Conservation (phyloP, 768 basidiomycete genomes). For the Boletus insuetus region DNA sequence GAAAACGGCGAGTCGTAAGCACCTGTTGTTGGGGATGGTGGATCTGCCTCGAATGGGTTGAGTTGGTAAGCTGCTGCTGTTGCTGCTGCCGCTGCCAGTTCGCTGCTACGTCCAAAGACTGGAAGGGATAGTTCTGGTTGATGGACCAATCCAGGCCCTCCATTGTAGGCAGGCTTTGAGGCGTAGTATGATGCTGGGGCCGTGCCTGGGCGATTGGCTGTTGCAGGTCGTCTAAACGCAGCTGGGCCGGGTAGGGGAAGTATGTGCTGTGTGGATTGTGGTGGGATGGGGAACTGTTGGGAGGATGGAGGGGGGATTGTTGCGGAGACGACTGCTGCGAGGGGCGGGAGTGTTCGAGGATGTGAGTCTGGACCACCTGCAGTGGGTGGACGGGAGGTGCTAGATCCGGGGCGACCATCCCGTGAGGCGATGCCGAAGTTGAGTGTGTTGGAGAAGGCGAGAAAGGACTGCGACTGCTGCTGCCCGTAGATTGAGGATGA, state of each 20-base stretch:
- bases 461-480: slow-evolving; percentile 67
- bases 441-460: slow-evolving; percentile 51
- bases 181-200: slow-evolving; percentile 66
- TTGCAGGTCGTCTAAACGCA: slow-evolving; percentile 54
- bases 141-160: slow-evolving; percentile 53
- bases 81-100: slow-evolving; percentile 36
- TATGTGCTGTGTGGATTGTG: slow-evolving; percentile 46
- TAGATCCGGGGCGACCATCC: slow-evolving; percentile 46
- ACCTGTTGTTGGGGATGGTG: slow-evolving; percentile 27
- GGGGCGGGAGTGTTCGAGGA: slow-evolving; percentile 63
- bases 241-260: slow-evolving; percentile 57
- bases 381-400: slow-evolving; percentile 52
- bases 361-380: slow-evolving; percentile 43
- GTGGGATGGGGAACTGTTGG: slow-evolving; percentile 38
- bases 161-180: slow-evolving; percentile 44
- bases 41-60: slow-evolving; percentile 31
- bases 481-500: slow-evolving; percentile 38
- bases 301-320: slow-evolving; percentile 51
- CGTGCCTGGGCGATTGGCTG: slow-evolving; percentile 65
- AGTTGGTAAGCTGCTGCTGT: slow-evolving; percentile 30
- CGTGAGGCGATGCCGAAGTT: slow-evolving; percentile 42
- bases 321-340: slow-evolving; percentile 75
- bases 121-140: slow-evolving; percentile 43
- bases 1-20: slow-evolving; percentile 70
- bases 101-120: slow-evolving; percentile 38